Percentiles rank a stretch among this genome's conserved stretches.
These are phyloP conservation scores for Silene vulgaris DNA, from an alignment of 179 eudicot genomes.

Conservation along the genomic window DNA sequence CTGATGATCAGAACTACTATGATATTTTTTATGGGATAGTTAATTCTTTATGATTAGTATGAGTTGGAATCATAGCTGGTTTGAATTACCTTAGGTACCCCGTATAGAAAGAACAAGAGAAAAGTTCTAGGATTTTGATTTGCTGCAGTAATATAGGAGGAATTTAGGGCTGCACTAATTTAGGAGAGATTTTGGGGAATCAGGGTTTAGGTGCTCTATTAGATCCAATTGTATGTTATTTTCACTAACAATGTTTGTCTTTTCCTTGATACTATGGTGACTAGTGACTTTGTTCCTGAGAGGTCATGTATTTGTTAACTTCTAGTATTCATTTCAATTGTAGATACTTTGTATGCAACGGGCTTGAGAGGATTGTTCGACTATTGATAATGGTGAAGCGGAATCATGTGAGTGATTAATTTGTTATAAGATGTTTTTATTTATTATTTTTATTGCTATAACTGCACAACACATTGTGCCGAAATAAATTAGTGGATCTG, in stretches of 20 bases:
- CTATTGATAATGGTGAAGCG: constrained; percentile 73
- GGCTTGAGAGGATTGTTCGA: constrained; percentile 84
- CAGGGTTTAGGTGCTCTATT: not conserved
- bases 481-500: not conserved
- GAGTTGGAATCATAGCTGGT: not conserved
- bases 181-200: not conserved
- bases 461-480: not conserved
- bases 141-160: not conserved
- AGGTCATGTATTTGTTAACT: not conserved
- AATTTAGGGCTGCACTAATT: not conserved
- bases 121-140: not conserved
- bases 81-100: not conserved
- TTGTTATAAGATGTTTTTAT: not conserved
- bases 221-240: not conserved
- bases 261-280: not conserved
- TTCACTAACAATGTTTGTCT: not conserved
- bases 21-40: not conserved
- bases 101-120: not conserved
- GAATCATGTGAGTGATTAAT: constrained; percentile 66
- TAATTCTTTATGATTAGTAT: not conserved
- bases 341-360: constrained; percentile 76
- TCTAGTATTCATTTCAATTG: not conserved
- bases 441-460: not conserved
- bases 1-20: not conserved
- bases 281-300: constrained; percentile 8